Evolutionary conservation across 306 rosid genomes (phyloP), one percentile per base, ranked within the genome.

Genomic region (Prunus dulcis): DNA sequence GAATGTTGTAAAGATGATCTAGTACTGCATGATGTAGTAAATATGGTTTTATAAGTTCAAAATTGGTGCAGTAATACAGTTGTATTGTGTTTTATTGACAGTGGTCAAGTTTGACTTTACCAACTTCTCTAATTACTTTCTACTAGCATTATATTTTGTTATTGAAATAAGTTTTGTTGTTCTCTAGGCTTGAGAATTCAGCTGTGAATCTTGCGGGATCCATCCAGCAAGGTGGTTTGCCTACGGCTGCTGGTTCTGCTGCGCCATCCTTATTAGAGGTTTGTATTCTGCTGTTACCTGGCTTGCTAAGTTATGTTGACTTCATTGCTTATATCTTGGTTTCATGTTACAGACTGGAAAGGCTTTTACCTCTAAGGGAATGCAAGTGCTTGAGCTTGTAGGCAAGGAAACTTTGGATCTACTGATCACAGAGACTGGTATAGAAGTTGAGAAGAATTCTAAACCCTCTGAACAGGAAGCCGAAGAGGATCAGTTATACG

Each of bases 391-490:
- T 78, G 99, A 96, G 84, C 86, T 84, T 68, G 99, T 96, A 15
- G 90, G 99, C 65, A 92, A 88, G 93, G 99, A 96, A 88, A 91
- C 99, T 9, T 83, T 95, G 85, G 97, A 95, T 79, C 85, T 95
- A 62, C 80, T 95, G 55, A 95, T 95, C 67, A 81, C 89, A 78
- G 99, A 96, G 91, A 89, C 97, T 76, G 99, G 99, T 78, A 88
- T 92, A 74, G 93, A 89, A 80, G 91, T 92, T 82, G 93, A 96
- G 66, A 96, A 89, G 78, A 74, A 80, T 76, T 69, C 81, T 50
- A 80, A 74, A 68, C 84, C 69, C 68, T 78, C 85, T 52, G 89
- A 73, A 55, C 83, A 79, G 74, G 86, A 87, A 60, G 81, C 76
- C 12, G 81, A 84, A 56, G 96, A 86, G 73, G 93, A 86, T 81